A percentile compares a stretch with the other conserved stretches of the same genome.
These are phyloP conservation scores for Fusarium algeriense DNA, from an alignment of 2,329 filamentous ascomycete species.

Conservation along the genomic window DNA sequence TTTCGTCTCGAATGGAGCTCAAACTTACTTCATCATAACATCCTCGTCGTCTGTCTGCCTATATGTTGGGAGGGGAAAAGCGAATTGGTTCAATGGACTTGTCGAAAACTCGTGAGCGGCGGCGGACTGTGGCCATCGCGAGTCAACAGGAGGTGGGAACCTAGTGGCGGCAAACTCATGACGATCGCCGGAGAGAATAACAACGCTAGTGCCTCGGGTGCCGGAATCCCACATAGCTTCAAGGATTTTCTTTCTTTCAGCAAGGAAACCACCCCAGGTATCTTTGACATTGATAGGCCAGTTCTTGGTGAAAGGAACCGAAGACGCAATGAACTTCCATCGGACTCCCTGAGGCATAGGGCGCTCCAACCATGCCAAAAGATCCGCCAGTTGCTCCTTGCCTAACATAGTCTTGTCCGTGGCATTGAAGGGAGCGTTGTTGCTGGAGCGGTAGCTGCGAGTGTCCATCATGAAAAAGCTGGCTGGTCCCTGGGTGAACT, in stretches of 20 bases:
- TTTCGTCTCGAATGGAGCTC: background rate
- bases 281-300: slow-evolving; percentile 91
- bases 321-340: slow-evolving; percentile 94
- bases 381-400: slow-evolving; percentile 78
- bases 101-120: slow-evolving; percentile 92
- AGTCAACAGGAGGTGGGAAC: slow-evolving; percentile 72
- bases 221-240: slow-evolving; percentile 93
- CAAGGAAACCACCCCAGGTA: slow-evolving; percentile 93
- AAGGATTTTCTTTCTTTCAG: slow-evolving; percentile 81
- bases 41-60: slow-evolving; percentile 84
- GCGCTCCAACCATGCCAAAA: slow-evolving; percentile 80
- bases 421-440: slow-evolving; percentile 68
- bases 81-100: slow-evolving; percentile 94
- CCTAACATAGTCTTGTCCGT: slow-evolving; percentile 90
- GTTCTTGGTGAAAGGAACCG: slow-evolving; percentile 96
- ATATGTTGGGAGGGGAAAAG: slow-evolving; percentile 87
- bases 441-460: slow-evolving; percentile 83
- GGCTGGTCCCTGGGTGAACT: slow-evolving; percentile 89
- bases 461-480: slow-evolving; percentile 97
- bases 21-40: slow-evolving; percentile 81
- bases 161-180: slow-evolving; percentile 96
- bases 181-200: slow-evolving; percentile 90
- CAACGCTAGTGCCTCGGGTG: slow-evolving; percentile 79
- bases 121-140: slow-evolving; percentile 72
- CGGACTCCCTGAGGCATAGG: slow-evolving; percentile 81